phyloP scores from a whole-genome alignment of 495 filamentous ascomycete genomes.

The Chaetomidium leptoderma region DNA sequence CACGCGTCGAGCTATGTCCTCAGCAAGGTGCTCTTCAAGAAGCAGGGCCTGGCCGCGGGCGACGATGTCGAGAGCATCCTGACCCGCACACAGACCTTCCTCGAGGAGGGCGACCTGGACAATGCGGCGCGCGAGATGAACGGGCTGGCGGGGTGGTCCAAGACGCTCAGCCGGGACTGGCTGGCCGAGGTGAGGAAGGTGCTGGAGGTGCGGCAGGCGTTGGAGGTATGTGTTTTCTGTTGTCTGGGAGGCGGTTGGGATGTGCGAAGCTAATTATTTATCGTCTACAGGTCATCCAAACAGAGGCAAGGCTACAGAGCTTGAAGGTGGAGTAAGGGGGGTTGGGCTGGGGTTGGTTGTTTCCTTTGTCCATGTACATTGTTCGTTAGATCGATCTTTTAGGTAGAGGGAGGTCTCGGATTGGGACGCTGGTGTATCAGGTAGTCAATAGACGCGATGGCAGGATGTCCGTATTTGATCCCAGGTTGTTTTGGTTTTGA shows the following conservation, averaged over 20 bases:
- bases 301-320: conserved; percentile 60
- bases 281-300: conserved; percentile 50
- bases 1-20: conserved; percentile 83
- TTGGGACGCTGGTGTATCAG: conserved; percentile 16
- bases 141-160: conserved; percentile 83
- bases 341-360: conserved; percentile 15
- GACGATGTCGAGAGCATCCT: conserved; percentile 94
- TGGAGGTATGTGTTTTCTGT: conserved; percentile 67
- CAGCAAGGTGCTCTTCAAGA: conserved; percentile 91
- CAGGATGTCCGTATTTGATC: too few relatives aligned
- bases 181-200: conserved; percentile 79
- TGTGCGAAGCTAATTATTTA: conserved; percentile 24
- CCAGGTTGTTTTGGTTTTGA: not conserved
- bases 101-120: conserved; percentile 91
- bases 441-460: conserved; percentile 24
- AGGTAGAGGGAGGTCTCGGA: not conserved
- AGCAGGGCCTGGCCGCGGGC: conserved; percentile 77
- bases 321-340: conserved; percentile 51
- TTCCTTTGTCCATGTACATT: conserved; percentile 27
- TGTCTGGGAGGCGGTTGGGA: not conserved
- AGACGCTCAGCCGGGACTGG: conserved; percentile 90
- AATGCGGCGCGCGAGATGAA: conserved; percentile 94
- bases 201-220: conserved; percentile 89
- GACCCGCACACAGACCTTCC: conserved; percentile 74
- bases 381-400: conserved; percentile 18